Conservation (phyloP, 805 yeast genomes). For the Kuraishia molischiana region DNA sequence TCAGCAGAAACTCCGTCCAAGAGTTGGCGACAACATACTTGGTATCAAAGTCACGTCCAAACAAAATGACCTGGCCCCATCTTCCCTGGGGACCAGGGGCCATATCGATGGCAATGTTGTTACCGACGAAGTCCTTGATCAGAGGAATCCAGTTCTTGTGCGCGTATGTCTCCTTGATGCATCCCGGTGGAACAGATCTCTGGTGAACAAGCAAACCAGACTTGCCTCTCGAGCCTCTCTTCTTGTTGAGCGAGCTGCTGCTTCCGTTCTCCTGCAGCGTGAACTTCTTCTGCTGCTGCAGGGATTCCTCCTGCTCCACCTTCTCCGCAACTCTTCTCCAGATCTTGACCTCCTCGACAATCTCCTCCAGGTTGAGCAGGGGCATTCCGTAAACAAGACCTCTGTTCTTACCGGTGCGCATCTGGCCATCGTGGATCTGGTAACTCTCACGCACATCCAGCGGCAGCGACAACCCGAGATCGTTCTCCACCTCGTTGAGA, state of each 20-base stretch:
- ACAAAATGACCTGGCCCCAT: slow-evolving; percentile 87
- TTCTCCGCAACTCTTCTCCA: slow-evolving; percentile 71
- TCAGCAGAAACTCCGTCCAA: slow-evolving; percentile 82
- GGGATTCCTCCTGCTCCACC: slow-evolving; percentile 13
- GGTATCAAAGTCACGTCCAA: slow-evolving; percentile 90
- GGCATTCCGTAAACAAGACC: slow-evolving; percentile 78
- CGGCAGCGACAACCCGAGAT: slow-evolving; percentile 67
- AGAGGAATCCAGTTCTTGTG: slow-evolving; percentile 89
- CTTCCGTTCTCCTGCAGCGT: slow-evolving; percentile 1
- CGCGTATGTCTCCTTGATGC: slow-evolving; percentile 71
- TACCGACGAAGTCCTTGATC: slow-evolving; percentile 81
- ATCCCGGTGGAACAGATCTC: slow-evolving; percentile 68
- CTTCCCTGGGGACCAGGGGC: slow-evolving; percentile 71
- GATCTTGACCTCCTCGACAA: slow-evolving; percentile 68
- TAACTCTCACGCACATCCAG: slow-evolving; percentile 72
- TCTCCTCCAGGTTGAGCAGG: slow-evolving; percentile 70
- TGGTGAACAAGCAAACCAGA: slow-evolving; percentile 37
- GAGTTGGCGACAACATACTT: slow-evolving; percentile 79
- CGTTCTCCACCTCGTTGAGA: slow-evolving; percentile 74
- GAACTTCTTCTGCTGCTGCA: not conserved
- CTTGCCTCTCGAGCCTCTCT: slow-evolving; percentile 7
- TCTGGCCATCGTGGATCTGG: slow-evolving; percentile 87
- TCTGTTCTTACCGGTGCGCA: slow-evolving; percentile 58
- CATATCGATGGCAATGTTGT: slow-evolving; percentile 84
- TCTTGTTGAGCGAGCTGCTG: not conserved